Evolutionary conservation across 2,329 filamentous ascomycete species (phyloP), one percentile per base, ranked within the genome.

Genomic region (Alternaria metachromatica): DNA sequence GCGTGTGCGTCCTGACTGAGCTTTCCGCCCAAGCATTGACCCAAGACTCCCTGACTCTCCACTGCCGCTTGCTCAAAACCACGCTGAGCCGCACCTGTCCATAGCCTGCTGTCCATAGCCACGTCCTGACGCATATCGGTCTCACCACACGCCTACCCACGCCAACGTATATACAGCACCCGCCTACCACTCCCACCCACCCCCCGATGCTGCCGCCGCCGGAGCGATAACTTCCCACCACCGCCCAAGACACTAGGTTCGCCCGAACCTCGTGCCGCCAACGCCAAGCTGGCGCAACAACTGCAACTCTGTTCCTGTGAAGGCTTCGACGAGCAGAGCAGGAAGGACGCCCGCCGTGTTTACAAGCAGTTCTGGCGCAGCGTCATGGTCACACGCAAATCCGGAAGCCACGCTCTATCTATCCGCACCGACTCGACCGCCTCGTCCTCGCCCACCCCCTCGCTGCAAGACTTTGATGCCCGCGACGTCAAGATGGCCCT

Each of bases 401-500:
- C 68, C 28, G 73, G 63, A 25, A 66, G 61, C 58, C 69, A 75
- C 51, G 56, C 72, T 21, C 63, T 79, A 20, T 76, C 74, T 49
- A 75, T 80, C 67, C 68, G 69, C 62, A 76, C 78, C 7, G 73
- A 75, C 30, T 80, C 78, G 9, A 74, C 72, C 60, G 68, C 71
- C 26, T 77, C 58, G n/a, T 53, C 77, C 26, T 79, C 79, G 5
- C 76, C 78, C 63, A 72, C 76, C 18, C 68, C 72, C 6, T 78
- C 78, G 23, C 64, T 74, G 57, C 65, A 62, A 59, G 75, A 75
- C 37, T 71, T 70, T 44, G 74, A 80, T 53, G 83, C 83, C 81
- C 82, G 84, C 78, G 82, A 85, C 76, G 80, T 75, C 79, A 82
- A 78, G 43, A 79, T 78, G 77, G 80, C 81, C 76, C 84, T 86